A percentile compares a stretch with the other conserved stretches of the same genome.
These are phyloP conservation scores for Arthroderma uncinatum DNA, from an alignment of 2,329 filamentous ascomycete species.

Conservation along the genomic window DNA sequence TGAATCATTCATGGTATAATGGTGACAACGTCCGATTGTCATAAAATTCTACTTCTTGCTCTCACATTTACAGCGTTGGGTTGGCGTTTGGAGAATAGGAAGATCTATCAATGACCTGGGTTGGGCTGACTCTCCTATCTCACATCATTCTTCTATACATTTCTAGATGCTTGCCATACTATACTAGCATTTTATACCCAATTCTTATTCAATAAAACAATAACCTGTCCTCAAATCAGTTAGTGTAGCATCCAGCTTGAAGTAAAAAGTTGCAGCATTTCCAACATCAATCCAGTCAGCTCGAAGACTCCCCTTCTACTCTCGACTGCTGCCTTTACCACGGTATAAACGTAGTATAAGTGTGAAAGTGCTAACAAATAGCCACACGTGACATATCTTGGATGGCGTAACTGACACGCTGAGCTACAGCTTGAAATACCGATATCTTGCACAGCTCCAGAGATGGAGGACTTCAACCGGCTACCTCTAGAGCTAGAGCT, in stretches of 20 bases:
- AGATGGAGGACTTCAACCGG: constrained; percentile 14
- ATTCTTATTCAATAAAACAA: background rate
- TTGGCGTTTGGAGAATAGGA: background rate
- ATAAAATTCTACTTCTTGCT: background rate
- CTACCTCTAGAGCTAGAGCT: constrained; percentile 33
- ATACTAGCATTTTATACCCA: background rate
- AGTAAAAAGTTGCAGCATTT: too few species aligned
- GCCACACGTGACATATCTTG: background rate
- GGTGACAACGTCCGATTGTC: background rate
- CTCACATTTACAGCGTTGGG: background rate
- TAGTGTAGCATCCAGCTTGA: too few species aligned
- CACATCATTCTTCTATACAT: background rate
- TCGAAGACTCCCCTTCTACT: too few species aligned
- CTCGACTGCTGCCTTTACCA: too few species aligned
- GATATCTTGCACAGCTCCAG: background rate
- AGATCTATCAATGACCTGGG: background rate
- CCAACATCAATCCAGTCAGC: too few species aligned
- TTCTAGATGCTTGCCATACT: background rate
- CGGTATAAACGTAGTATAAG: too few species aligned
- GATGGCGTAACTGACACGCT: background rate
- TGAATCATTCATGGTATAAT: constrained; percentile 79
- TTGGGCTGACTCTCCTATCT: background rate
- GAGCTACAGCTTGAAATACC: background rate
- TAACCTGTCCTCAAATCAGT: too few species aligned
- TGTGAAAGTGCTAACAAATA: too few species aligned